A percentile compares a stretch with the other conserved stretches of the same genome.
These are phyloP conservation scores for Fusarium sp. DNA, from an alignment of 2,329 filamentous ascomycete genomes.

Conservation along the genomic window DNA sequence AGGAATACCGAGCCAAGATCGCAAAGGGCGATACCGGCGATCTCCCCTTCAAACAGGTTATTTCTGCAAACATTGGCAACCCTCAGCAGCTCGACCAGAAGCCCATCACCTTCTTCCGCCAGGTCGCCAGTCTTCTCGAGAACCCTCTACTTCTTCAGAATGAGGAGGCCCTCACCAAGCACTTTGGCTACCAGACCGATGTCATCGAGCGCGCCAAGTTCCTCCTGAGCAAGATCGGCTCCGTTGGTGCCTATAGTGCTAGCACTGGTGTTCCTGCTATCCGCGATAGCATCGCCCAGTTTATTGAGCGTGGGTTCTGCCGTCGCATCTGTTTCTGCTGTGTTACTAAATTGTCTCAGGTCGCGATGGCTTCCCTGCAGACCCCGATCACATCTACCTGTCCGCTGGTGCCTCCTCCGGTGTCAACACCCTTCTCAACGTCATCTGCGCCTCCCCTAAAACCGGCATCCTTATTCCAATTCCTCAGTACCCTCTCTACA, in stretches of 20 bases:
- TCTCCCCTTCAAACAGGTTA: slow-evolving; percentile 89
- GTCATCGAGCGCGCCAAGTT: slow-evolving; percentile 84
- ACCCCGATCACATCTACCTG: slow-evolving; percentile 86
- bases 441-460: slow-evolving; percentile 81
- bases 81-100: slow-evolving; percentile 99
- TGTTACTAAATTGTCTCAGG: slow-evolving; percentile 52
- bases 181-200: slow-evolving; percentile 88
- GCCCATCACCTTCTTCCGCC: slow-evolving; percentile 98
- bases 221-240: slow-evolving; percentile 84
- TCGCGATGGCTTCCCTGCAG: slow-evolving; percentile 88
- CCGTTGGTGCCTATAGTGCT: slow-evolving; percentile 95
- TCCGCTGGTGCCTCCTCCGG: slow-evolving; percentile 92
- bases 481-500: slow-evolving; percentile 98
- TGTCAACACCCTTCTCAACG: slow-evolving; percentile 90
- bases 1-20: slow-evolving; percentile 84
- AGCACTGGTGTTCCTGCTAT: slow-evolving; percentile 89
- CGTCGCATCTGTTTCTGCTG: background rate
- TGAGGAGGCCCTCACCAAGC: slow-evolving; percentile 77
- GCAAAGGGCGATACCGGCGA: slow-evolving; percentile 61
- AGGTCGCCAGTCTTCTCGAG: slow-evolving; percentile 92
- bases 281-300: slow-evolving; percentile 88
- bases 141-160: slow-evolving; percentile 87
- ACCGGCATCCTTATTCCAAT: slow-evolving; percentile 93
- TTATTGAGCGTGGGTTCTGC: slow-evolving; percentile 78
- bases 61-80: slow-evolving; percentile 98